Base-by-base conservation (phyloP, 1,284 basidiomycete species). In the Cutaneotrichosporon spelunceum region DNA sequence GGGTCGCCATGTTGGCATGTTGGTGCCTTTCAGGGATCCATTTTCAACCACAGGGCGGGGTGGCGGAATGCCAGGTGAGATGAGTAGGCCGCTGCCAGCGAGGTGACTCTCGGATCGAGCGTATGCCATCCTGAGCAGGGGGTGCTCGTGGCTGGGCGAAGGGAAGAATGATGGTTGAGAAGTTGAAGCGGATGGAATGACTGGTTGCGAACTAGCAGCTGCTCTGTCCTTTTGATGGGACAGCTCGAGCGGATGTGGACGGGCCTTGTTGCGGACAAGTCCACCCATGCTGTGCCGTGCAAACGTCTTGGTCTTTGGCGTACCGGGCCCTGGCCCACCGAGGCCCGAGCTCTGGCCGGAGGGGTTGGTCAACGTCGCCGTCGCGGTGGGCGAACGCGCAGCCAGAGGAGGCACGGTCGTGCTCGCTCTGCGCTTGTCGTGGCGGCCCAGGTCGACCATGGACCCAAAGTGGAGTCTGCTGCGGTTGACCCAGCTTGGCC, bases 381-480 rank as follows among this genome's bases (percentile, higher is more conserved):
- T 34, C 14, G 52, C 42, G 11, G 13, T 14, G 39, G 42, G n/a
- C 14, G 19, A n/a, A n/a, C 14, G 4, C 13, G 14, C 8, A 16
- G 39, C 39, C 11, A n/a, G 39, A n/a, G 19, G 14, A 45, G 26
- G 29, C 16, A 9, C 49, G 49, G 2, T 42, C 39, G 10, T n/a
- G 49, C n/a, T 57, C 23, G 34, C 13, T 34, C 24, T 39, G 23
- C 52, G 52, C 44, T 49, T 61, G 50, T 61, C 52, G 2, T 39
- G 24, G 23, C 64, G 61, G 13, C 52, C 53, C 0, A 66, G 54
- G 50, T 66, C 61, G 29, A 66, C 64, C 61, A 66, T 63, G 23
- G 64, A 66, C 8, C 64, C 64, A 61, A 66, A 65, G 56, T 62
- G 60, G 26, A 65, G 60, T 11, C 56, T 56, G 27, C 57, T 60